Percentiles rank a stretch among this genome's conserved stretches.
These are phyloP conservation scores for Pleurotus eryngii DNA, from an alignment of 768 basidiomycete species.

Conservation along the genomic window DNA sequence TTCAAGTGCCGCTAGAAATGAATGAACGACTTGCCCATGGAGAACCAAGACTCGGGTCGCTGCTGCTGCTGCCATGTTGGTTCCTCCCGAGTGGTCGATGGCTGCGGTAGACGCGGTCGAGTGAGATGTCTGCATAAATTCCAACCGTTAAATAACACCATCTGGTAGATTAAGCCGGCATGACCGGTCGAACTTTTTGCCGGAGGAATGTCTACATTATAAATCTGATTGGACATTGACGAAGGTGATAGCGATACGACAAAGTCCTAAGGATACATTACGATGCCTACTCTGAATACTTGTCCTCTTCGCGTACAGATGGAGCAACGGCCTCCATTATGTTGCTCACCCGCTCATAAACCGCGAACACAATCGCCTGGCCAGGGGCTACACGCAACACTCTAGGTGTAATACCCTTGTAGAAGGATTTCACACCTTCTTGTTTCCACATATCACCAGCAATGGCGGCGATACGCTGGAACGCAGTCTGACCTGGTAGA, in stretches of 20 bases:
- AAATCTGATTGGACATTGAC: not conserved
- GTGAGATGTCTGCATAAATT: not conserved
- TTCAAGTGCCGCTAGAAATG: not conserved
- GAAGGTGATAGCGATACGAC: not conserved
- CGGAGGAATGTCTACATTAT: not conserved
- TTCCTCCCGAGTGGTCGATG: not conserved
- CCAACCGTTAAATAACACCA: not conserved
- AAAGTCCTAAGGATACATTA: slow-evolving; percentile 6
- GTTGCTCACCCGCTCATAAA: slow-evolving; percentile 85
- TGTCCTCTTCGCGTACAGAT: slow-evolving; percentile 52
- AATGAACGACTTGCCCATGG: slow-evolving; percentile 9
- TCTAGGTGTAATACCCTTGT: slow-evolving; percentile 97
- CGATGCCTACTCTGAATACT: slow-evolving; percentile 56
- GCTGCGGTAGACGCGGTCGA: too few relatives aligned
- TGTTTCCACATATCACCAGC: slow-evolving; percentile 90
- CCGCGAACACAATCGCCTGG: slow-evolving; percentile 95
- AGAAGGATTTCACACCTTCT: slow-evolving; percentile 89
- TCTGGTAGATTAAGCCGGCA: not conserved
- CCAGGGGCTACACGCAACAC: slow-evolving; percentile 96
- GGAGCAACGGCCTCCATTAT: slow-evolving; percentile 68
- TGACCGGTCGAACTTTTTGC: not conserved
- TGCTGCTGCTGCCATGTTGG: not conserved
- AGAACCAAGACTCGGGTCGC: slow-evolving; percentile 11
- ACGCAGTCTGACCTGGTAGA: slow-evolving; percentile 68
- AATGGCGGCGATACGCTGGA: slow-evolving; percentile 76